Base-by-base conservation (phyloP, 768 basidiomycete genomes). In the Mycena vitilis region DNA sequence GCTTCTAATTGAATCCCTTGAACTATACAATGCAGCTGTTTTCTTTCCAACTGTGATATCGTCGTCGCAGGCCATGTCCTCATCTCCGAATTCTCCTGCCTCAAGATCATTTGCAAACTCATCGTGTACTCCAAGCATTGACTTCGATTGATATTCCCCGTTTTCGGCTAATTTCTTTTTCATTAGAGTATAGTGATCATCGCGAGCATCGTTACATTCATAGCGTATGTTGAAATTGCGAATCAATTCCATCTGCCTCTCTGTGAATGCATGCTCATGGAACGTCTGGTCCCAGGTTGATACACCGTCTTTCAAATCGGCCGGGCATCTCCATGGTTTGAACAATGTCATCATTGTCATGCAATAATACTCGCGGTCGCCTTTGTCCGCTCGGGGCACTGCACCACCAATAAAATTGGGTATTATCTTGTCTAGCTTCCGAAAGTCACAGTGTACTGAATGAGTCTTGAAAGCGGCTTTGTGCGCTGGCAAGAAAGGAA, bases 281-380 rank as follows among this genome's bases (percentile, higher is more conserved):
- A 74, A 75, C 2, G 71, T 56, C 36, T 72, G 65, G 52, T 73
- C 66, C 73, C 78, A 75, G 4, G 71, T 61, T 13, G 68, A 45
- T 15, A 37, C 30, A 12, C 65, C 44, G 44, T 25, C 51, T 63
- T 73, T 77, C 6, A 78, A 47, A 52, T 78, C 75, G 5, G 11
- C 4, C 0, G 73, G 73, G 8, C 42, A 30, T 54, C 78, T 37
- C 79, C 78, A 79, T 8, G 75, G 73, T 49, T 74, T 77, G 57
- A 78, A 77, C 0, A 76, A 51, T 0, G 69, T 68, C 22, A 76
- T 38, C 63, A 77, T 76, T 11, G 74, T 64, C 34, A 66, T 48
- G 58, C 76, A 79, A 42, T 80, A 80, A 49, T 73, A 78, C 38
- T 82, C 77, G 20, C 73, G 45, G 65, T 80, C 79, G 1, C 76